A percentile compares a stretch with the other conserved stretches of the same genome.
Evolutionary conservation across 2,329 filamentous ascomycete species (phyloP).

Genomic region (Cladophialophora exuberans): DNA sequence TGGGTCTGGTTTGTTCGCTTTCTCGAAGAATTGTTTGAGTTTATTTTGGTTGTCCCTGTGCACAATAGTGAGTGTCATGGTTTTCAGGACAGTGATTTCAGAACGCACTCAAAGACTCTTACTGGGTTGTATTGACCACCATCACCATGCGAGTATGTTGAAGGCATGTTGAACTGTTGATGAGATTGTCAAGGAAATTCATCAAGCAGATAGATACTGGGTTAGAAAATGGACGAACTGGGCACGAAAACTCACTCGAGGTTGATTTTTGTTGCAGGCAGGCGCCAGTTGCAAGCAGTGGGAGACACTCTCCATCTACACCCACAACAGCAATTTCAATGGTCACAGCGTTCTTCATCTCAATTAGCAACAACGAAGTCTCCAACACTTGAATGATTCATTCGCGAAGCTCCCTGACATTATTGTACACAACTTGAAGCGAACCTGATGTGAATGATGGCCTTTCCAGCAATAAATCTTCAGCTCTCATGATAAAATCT

Average conservation of each 20-base stretch:
- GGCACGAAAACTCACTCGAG: neutral
- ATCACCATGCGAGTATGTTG: too few species aligned
- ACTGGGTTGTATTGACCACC: too few species aligned
- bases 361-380: neutral
- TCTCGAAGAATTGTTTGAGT: conserved; percentile 22
- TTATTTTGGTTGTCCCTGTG: conserved; percentile 22
- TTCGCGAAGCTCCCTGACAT: neutral
- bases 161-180: too few species aligned
- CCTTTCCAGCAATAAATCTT: neutral
- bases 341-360: neutral
- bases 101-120: too few species aligned
- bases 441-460: neutral
- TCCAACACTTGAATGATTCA: neutral
- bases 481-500: conserved; percentile 1
- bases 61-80: neutral
- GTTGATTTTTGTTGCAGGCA: neutral
- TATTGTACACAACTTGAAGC: conserved; percentile 3
- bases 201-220: too few species aligned
- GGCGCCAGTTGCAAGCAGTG: too few species aligned
- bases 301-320: neutral
- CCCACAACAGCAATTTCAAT: neutral
- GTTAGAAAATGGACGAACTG: too few species aligned
- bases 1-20: conserved; percentile 22
- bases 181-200: too few species aligned
- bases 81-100: neutral